Evolutionary conservation across 2,329 filamentous ascomycete genomes (phyloP), one percentile per base, ranked within the genome.

Genomic region (Ophiostoma pallidulum): DNA sequence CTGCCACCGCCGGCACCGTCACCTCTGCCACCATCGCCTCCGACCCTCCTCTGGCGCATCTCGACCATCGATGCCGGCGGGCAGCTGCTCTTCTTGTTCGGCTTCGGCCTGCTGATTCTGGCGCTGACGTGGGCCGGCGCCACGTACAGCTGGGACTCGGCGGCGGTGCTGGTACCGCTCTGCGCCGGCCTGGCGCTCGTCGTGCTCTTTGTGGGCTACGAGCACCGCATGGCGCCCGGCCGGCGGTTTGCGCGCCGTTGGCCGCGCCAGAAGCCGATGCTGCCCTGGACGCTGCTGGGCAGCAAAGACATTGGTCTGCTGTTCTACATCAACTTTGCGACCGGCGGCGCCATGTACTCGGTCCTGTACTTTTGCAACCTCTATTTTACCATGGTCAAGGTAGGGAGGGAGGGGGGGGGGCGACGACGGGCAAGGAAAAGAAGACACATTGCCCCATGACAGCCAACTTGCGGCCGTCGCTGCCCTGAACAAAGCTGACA

Each of bases 311-410:
- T 78, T 2, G 66, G 70, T 0, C 65, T 84, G n/a, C 60, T 85
- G n/a, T 74, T 78, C 51, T 73, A 74, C 49, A 70, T 82, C 53
- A 79, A 80, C 53, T 77, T 81, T 56, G 68, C 72, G 4, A 73
- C 74, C 0, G 81, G 81, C 4, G 73, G 77, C 55, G 70, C 66
- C 45, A 72, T 71, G 67, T 75, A 67, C 53, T 64, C 68, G 20
- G 66, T 80, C 1, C 75, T 84, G 53, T 86, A 85, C 60, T 86
- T 84, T 55, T 76, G 82, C 54, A 77, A 76, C 14, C 71, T 84
- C 16, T 86, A 84, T 60, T 85, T 84, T 59, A 75, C 76, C 2
- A 63, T 82, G 14, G 80, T 84, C 22, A 48, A 48, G 44, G 44
- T 46, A 33, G 7, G 14, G n/a, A n/a, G n/a, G n/a, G n/a, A n/a